Evolutionary conservation across 768 basidiomycete genomes (phyloP).

Genomic region (Serendipita sp.): DNA sequence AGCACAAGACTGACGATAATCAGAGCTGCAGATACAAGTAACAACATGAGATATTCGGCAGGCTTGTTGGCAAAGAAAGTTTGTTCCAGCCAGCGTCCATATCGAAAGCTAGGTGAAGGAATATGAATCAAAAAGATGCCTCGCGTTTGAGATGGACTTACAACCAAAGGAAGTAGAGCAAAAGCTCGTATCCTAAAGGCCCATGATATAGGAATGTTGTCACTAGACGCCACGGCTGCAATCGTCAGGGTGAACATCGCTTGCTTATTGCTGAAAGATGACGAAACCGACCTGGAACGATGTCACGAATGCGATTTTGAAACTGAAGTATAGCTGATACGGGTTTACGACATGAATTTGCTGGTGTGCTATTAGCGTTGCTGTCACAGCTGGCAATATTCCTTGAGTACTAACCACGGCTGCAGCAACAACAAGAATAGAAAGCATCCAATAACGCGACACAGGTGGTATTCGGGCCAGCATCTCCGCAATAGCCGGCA

Average conservation of each 20-base stretch:
- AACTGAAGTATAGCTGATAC: slow-evolving; percentile 84
- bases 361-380: slow-evolving; percentile 25
- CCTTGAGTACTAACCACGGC: slow-evolving; percentile 58
- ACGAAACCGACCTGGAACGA: not conserved
- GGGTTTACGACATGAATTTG: slow-evolving; percentile 88
- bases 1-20: slow-evolving; percentile 46
- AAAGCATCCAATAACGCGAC: slow-evolving; percentile 69
- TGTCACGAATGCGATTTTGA: slow-evolving; percentile 63
- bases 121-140: not conserved
- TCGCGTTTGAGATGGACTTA: slow-evolving; percentile 26
- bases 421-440: slow-evolving; percentile 64
- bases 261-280: not conserved
- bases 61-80: slow-evolving; percentile 80
- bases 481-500: slow-evolving; percentile 18
- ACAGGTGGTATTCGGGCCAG: slow-evolving; percentile 82
- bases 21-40: slow-evolving; percentile 68
- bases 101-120: slow-evolving; percentile 62
- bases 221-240: slow-evolving; percentile 67
- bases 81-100: slow-evolving; percentile 92
- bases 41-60: slow-evolving; percentile 93
- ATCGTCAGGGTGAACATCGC: not conserved
- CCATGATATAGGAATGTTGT: slow-evolving; percentile 98
- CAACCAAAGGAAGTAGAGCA: slow-evolving; percentile 99
- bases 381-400: not conserved
- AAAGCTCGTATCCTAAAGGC: slow-evolving; percentile 77